Evolutionary conservation across 495 filamentous ascomycete genomes (phyloP).

Genomic region (Lasiosphaeris hirsuta): DNA sequence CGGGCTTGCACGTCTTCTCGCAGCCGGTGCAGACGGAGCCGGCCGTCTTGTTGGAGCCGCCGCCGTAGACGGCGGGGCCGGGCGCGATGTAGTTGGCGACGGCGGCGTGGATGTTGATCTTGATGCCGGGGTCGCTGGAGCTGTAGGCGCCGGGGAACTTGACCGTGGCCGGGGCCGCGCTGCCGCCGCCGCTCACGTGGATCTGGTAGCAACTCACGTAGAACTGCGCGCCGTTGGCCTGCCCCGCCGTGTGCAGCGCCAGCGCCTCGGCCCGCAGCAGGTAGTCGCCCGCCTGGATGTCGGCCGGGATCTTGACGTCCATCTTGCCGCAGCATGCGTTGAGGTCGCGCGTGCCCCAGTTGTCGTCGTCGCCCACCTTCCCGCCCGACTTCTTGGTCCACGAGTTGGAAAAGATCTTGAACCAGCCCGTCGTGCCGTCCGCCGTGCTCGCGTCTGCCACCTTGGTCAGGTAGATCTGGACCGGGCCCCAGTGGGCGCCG

Average conservation of each 20-base stretch:
- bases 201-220: conserved; percentile 53
- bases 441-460: conserved; percentile 49
- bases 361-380: conserved; percentile 39
- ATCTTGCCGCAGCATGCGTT: conserved; percentile 51
- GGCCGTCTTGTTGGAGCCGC: conserved; percentile 35
- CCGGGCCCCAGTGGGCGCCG: conserved; percentile 45
- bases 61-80: conserved; percentile 38
- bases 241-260: conserved; percentile 47
- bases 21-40: conserved; percentile 37
- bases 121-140: conserved; percentile 45
- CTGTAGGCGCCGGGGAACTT: conserved; percentile 48
- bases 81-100: conserved; percentile 37
- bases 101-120: conserved; percentile 47
- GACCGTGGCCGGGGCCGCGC: conserved; percentile 33
- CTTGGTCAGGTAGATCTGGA: conserved; percentile 52
- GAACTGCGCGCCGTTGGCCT: conserved; percentile 41
- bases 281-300: conserved; percentile 49
- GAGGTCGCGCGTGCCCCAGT: conserved; percentile 51
- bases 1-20: conserved; percentile 39
- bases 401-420: conserved; percentile 50
- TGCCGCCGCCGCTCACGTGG: conserved; percentile 34
- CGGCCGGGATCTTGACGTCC: conserved; percentile 45
- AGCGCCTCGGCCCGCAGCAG: conserved; percentile 50
- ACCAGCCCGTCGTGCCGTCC: conserved; percentile 41
- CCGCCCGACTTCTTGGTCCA: conserved; percentile 39